Base-by-base conservation (phyloP, 352 stramenopile genomes). In the Globisporangium yorkense region DNA sequence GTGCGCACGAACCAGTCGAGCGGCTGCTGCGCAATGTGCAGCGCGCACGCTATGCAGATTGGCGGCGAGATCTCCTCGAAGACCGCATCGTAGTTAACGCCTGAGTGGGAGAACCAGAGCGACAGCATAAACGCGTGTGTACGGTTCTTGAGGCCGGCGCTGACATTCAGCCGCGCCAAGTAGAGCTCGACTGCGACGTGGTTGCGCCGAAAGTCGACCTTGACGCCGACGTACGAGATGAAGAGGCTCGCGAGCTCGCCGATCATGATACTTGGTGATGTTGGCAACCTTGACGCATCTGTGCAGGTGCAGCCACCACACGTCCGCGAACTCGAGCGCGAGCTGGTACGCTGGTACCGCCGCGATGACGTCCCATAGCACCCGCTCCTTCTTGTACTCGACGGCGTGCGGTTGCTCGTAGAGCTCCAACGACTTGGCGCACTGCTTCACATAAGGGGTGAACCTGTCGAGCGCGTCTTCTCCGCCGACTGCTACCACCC, bases 191-290 rank as follows among this genome's bases (percentile, higher is more conserved):
- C 46, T 0, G 72, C 68, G 43, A 87, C 83, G 37, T 85, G 70
- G 46, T 86, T 67, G 43, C 82, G 80, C 16, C 73, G 76, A 46
- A 85, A 89, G 5, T 71, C 63, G 3, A 89, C 68, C 58, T 86
- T 68, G 39, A 85, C 74, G 18, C 69, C 62, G 33, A 87, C 87
- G 13, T 65, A 80, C 4, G 75, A 87, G 43, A 87, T 86, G 59
- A 77, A 87, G n/a, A 89, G 52, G 35, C 69, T 84, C 3, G 79
- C 75, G 24, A 84, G 71, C 47, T 89, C 76, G 5, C 79, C 73
- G 53, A 87, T 87, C 65, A 87, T 78, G 58, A 87, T 87, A 87
- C 29, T 54, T 67, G 4, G 70, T 62, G 3, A 87, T 59, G 59
- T 88, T 86, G 44, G 70, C 29, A 33, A 81, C 70, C 48, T 88